A percentile compares a stretch with the other conserved stretches of the same genome.
Evolutionary conservation across 1,284 basidiomycete species (phyloP).

Genomic region (Trichosporon asahii): DNA sequence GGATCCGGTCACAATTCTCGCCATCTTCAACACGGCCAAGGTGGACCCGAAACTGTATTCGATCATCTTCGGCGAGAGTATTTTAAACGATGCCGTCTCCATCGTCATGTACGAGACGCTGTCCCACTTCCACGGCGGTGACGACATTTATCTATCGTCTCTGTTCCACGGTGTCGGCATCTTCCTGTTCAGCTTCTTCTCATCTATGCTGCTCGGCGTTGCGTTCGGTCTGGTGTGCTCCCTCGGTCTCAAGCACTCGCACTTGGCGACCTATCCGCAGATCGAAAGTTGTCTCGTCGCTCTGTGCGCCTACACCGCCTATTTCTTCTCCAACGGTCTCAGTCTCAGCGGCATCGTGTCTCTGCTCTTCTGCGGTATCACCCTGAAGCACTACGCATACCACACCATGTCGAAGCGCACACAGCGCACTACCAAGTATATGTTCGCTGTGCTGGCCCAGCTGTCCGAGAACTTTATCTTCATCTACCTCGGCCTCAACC

Average conservation of each 20-base stretch:
- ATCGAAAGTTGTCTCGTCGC: slow-evolving; percentile 94
- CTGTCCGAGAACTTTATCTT: slow-evolving; percentile 99
- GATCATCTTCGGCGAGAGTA: slow-evolving; percentile 95
- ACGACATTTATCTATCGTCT: slow-evolving; percentile 77
- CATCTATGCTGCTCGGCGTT: slow-evolving; percentile 90
- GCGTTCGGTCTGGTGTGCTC: slow-evolving; percentile 85
- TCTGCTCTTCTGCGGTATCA: slow-evolving; percentile 97
- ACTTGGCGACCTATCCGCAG: slow-evolving; percentile 77
- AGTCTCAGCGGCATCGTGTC: slow-evolving; percentile 97
- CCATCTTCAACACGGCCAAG: slow-evolving; percentile 98
- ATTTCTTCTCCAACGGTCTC: slow-evolving; percentile 96
- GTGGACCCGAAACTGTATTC: slow-evolving; percentile 97
- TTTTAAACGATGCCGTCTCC: slow-evolving; percentile 97
- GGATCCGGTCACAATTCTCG: slow-evolving; percentile 95
- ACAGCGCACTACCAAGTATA: slow-evolving; percentile 91
- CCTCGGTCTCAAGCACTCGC: slow-evolving; percentile 91
- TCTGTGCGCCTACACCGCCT: slow-evolving; percentile 92
- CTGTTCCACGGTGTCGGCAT: slow-evolving; percentile 94
- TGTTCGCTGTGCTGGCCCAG: slow-evolving; percentile 86
- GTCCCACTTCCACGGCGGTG: slow-evolving; percentile 80
- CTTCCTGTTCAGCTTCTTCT: slow-evolving; percentile 90
- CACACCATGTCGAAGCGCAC: slow-evolving; percentile 97
- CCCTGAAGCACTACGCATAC: slow-evolving; percentile 98
- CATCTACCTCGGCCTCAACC: slow-evolving; percentile 92
- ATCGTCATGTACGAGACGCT: slow-evolving; percentile 99